Percentiles rank a stretch among this genome's conserved stretches.
Conservation (phyloP, 805 yeast species). For the Pichia kluyveri region DNA sequence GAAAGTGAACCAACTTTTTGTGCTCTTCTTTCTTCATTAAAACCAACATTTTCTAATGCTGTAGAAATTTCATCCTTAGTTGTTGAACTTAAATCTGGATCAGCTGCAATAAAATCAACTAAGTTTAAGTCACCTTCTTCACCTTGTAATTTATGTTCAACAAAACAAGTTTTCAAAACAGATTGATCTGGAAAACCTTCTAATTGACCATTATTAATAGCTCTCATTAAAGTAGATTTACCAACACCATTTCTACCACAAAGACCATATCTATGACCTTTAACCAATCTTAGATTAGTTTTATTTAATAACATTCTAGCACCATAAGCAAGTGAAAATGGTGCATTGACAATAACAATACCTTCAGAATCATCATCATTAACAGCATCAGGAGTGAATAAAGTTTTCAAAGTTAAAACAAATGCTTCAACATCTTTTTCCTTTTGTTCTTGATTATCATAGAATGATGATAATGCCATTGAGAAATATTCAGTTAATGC, state of each 20-base stretch:
- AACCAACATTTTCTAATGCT: slow-evolving; percentile 82
- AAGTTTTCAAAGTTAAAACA: slow-evolving; percentile 41
- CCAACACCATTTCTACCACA: slow-evolving; percentile 99
- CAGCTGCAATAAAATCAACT: slow-evolving; percentile 80
- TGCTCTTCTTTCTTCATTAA: slow-evolving; percentile 79
- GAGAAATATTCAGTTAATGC: slow-evolving; percentile 47
- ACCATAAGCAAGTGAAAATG: slow-evolving; percentile 94
- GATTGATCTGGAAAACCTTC: slow-evolving; percentile 95
- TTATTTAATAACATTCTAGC: slow-evolving; percentile 94
- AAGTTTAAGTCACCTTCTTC: slow-evolving; percentile 86
- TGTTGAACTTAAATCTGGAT: slow-evolving; percentile 65
- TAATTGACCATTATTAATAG: slow-evolving; percentile 91
- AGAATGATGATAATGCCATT: slow-evolving; percentile 29
- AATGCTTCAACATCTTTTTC: slow-evolving; percentile 34
- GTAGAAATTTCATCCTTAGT: slow-evolving; percentile 60
- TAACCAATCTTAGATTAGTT: slow-evolving; percentile 75
- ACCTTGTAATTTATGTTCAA: slow-evolving; percentile 94
- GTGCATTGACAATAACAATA: slow-evolving; percentile 85
- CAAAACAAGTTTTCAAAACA: slow-evolving; percentile 86
- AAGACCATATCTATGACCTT: slow-evolving; percentile 95
- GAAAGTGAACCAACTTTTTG: slow-evolving; percentile 92
- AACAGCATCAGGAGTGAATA: slow-evolving; percentile 44
- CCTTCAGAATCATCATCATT: slow-evolving; percentile 69
- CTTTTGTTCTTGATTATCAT: slow-evolving; percentile 27
- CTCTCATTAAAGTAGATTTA: slow-evolving; percentile 93